Conservation (phyloP, 306 rosid genomes). For the Sesbania bispinosa region DNA sequence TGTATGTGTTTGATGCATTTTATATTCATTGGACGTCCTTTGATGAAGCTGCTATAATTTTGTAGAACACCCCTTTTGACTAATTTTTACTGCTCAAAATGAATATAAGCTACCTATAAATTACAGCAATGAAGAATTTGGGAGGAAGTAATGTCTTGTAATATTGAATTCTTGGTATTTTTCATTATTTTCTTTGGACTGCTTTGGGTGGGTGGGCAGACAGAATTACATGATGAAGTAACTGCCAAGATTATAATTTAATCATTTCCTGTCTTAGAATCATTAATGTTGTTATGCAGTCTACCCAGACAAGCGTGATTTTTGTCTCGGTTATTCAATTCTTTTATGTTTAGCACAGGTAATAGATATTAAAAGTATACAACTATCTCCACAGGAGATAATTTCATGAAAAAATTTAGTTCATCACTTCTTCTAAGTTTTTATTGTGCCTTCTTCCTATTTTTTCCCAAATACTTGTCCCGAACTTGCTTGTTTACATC, state of each 20-base stretch:
- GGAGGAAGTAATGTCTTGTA: not conserved
- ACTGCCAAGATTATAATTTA: not conserved
- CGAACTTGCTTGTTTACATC: not conserved
- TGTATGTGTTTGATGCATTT: conserved; percentile 17
- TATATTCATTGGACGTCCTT: conserved; percentile 1
- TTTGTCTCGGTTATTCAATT: conserved; percentile 12
- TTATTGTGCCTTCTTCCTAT: conserved; percentile 8
- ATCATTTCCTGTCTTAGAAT: not conserved
- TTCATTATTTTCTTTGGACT: conserved; percentile 1
- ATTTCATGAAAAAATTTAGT: not conserved
- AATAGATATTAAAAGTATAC: conserved; percentile 8
- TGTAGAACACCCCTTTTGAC: not conserved
- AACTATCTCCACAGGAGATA: not conserved
- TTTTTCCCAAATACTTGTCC: not conserved
- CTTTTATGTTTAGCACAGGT: not conserved
- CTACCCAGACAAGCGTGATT: not conserved
- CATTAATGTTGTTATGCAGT: not conserved
- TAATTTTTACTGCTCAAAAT: not conserved
- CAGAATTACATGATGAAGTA: not conserved
- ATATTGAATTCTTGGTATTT: conserved; percentile 13
- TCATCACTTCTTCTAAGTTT: not conserved
- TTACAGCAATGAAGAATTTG: not conserved
- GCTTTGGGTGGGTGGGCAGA: not conserved
- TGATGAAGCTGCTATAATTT: not conserved
- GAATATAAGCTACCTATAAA: conserved; percentile 1